Evolutionary conservation across 192 early-diverging fungal species (phyloP).

Genomic region (Pecoramyces ruminantium): DNA sequence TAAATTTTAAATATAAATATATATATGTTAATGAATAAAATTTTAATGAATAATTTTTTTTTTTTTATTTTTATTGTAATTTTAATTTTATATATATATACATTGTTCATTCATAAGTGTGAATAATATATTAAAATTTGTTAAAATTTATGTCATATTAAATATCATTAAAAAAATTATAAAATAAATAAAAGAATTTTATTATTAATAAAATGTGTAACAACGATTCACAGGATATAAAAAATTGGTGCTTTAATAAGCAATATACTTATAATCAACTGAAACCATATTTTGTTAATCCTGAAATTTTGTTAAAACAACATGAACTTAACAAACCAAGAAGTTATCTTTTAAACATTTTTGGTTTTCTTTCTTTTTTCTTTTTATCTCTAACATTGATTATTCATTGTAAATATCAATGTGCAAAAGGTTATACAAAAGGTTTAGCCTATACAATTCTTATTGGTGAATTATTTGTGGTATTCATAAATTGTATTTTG

Average conservation of each 20-base stretch:
- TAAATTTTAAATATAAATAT: too few species aligned
- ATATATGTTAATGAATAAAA: too few species aligned
- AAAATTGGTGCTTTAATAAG: neutral
- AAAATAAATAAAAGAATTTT: too few species aligned
- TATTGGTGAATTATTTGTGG: neutral
- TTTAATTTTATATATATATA: too few species aligned
- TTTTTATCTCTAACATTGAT: neutral
- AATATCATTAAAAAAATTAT: too few species aligned
- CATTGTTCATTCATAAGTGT: too few species aligned
- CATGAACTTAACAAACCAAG: neutral
- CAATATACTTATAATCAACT: neutral
- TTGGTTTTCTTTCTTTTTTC: neutral
- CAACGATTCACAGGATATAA: neutral
- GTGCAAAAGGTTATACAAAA: neutral
- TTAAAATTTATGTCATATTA: too few species aligned
- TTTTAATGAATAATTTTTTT: too few species aligned
- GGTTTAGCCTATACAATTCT: neutral
- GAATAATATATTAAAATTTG: too few species aligned
- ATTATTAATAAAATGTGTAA: too few species aligned
- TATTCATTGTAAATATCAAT: neutral
- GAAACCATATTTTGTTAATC: neutral
- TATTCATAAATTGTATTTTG: neutral
- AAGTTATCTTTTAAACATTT: neutral
- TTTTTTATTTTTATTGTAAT: too few species aligned
- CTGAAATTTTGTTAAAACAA: neutral